Percentiles rank a stretch among this genome's conserved stretches.
Conservation (phyloP, 73 alveolate species). For the Stentor roeselii region DNA sequence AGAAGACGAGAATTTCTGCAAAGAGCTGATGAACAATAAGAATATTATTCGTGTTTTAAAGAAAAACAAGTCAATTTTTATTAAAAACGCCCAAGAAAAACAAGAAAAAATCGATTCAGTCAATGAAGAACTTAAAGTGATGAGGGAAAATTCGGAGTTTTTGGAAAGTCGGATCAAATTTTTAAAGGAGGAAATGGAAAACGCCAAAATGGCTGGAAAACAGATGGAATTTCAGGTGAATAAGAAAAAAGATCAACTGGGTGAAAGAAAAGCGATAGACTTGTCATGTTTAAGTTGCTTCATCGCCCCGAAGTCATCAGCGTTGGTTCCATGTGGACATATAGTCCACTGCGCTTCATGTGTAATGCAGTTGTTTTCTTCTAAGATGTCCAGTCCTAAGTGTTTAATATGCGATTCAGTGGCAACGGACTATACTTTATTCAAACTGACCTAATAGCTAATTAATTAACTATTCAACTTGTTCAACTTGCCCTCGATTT, state of each 20-base stretch:
- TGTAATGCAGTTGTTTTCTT: no score
- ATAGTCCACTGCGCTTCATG: not conserved
- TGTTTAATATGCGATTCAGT: no score
- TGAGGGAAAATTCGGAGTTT: not conserved
- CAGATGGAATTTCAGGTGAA: not conserved
- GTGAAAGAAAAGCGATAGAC: not conserved
- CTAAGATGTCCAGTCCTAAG: no score
- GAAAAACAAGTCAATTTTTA: not conserved
- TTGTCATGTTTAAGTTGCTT: not conserved
- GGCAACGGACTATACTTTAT: no score
- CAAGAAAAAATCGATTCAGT: not conserved
- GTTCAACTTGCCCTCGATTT: no score
- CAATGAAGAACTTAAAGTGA: not conserved
- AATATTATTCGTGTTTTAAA: not conserved
- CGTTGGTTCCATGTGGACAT: not conserved
- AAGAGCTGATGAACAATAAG: not conserved
- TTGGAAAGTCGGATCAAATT: not conserved
- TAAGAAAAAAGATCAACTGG: not conserved
- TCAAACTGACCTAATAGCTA: no score
- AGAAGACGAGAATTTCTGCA: not conserved
- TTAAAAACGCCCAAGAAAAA: not conserved
- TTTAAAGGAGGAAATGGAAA: not conserved
- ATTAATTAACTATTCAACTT: no score
- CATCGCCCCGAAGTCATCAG: not conserved
- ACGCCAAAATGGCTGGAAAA: not conserved